A percentile compares a stretch with the other conserved stretches of the same genome.
phyloP scores from a whole-genome alignment of 2,329 filamentous ascomycete genomes.

The Colletotrichum acutatum region DNA sequence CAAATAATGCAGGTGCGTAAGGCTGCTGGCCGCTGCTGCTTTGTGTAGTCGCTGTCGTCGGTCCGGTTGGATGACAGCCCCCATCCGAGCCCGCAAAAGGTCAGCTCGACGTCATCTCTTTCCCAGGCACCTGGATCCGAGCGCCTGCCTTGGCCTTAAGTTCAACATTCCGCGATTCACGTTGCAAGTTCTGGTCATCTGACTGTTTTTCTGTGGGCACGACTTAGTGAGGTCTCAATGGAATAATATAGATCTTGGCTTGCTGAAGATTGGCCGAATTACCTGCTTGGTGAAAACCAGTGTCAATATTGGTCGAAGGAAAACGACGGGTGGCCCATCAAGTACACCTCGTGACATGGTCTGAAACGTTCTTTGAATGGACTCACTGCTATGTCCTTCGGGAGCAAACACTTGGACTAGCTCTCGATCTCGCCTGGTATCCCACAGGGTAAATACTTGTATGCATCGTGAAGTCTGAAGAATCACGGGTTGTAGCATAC shows the following conservation, averaged over 20 bases:
- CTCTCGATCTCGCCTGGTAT: neutral
- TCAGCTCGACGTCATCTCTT: neutral
- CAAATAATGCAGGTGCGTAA: slow-evolving; percentile 4
- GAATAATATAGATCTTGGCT: neutral
- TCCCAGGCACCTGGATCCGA: neutral
- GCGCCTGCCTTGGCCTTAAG: neutral
- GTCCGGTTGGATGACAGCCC: neutral
- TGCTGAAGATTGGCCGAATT: neutral
- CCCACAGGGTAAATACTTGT: neutral
- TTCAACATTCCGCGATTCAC: too few relatives aligned
- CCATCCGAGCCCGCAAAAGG: neutral
- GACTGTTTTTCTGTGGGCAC: neutral
- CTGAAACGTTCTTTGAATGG: neutral
- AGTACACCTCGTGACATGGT: neutral
- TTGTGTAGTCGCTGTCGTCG: too few relatives aligned
- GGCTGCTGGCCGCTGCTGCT: neutral
- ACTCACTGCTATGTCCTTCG: neutral
- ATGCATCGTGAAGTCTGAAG: neutral
- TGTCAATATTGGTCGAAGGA: neutral
- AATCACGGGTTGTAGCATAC: too few relatives aligned
- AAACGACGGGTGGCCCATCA: neutral
- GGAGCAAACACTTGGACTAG: neutral
- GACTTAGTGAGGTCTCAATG: neutral
- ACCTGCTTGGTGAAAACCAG: neutral
- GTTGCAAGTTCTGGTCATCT: neutral